Base-by-base conservation (phyloP, 1,284 basidiomycete genomes). In the Pseudomicrostroma phylloplanum region DNA sequence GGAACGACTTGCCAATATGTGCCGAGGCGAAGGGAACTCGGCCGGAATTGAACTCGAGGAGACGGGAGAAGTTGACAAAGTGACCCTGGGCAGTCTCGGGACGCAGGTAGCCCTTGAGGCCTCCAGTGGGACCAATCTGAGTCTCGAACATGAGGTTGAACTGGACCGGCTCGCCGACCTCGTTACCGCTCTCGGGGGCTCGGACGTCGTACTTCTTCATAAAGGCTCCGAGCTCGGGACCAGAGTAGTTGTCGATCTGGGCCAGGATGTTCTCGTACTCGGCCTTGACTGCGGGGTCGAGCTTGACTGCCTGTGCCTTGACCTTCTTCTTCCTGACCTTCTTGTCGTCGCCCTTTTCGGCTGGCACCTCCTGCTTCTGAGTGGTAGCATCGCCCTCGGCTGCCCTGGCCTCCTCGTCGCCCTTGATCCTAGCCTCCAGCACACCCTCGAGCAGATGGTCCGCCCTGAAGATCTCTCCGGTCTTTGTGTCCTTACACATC, bases 101-200 rank as follows among this genome's bases (percentile, higher is more conserved):
- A 26, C 94, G 92, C 59, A 99, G 87, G 82, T 88, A 98, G 62
- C 92, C 93, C 77, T 93, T 93, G 81, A 96, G 87, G 79, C 96
- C 91, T 48, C 96, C 96, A 7, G 96, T 97, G 11, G 96, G 96
- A 39, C 96, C 96, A 77, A 99, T 98, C 81, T 88, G 89, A 74
- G 89, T 91, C 62, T 91, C 87, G 81, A 99, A 99, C 96, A 98
- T 98, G 76, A 99, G 86, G 82, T 98, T 98, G 84, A 98, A 99
- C 80, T 90, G 88, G 77, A 92, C 88, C 1, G 96, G 96, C 79
- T 93, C 90, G 55, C 88, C 84, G 41, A 98, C 88, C 73, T 90
- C 88, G 80, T 98, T 97, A 77, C 86, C 89, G 1, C 92, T 93
- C 73, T 91, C 90, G 4, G 96, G 96, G 76, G 94, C 94, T 56